Base-by-base conservation (phyloP, 1,284 basidiomycete species). In the Boletellus dicymbophilus region DNA sequence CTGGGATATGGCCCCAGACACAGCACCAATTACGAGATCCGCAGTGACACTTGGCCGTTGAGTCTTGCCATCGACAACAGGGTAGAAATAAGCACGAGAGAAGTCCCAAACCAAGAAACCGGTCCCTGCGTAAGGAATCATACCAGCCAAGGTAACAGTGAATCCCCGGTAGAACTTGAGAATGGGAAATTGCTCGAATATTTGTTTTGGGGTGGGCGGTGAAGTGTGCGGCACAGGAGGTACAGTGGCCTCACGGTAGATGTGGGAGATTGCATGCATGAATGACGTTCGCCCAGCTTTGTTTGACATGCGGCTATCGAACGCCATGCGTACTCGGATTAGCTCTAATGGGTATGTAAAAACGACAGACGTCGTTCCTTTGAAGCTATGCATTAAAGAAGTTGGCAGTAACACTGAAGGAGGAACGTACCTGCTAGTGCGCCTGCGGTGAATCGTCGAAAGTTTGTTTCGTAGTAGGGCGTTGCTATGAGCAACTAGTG, bases 121-220 rank as follows among this genome's bases (percentile, higher is more conserved):
- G 2, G 94, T 95, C 9, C 97, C 97, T 1, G 95, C 95, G 63
- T 99, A 99, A 0, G 97, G 97, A 18, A 99, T 78, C 84, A 98
- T 98, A 37, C 95, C 95, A 21, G 83, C 69, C 37, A 97, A 72
- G n/a, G 93, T 94, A 30, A 95, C 90, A 11, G 86, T 85, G 71
- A 99, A 98, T 9, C 97, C 97, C 27, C 97, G 88, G 68, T 99
- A 99, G 71, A 96, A 95, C 63, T 96, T 94, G 52, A 94, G 77
- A 47, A 89, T 62, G 27, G 88, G 88, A 58, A 93, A 82, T 28
- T 72, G 75, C 53, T 78, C 72, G 54, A 84, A 78, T 18, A 75
- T 57, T 56, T 70, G 68, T 49, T 66, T 63, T 37, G 49, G 38
- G 22, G 27, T 44, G 44, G 53, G 26, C 23, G 66, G 31, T 18